phyloP scores from a whole-genome alignment of 108 stramenopile species.

The Pseudonitzschia multistriata region DNA sequence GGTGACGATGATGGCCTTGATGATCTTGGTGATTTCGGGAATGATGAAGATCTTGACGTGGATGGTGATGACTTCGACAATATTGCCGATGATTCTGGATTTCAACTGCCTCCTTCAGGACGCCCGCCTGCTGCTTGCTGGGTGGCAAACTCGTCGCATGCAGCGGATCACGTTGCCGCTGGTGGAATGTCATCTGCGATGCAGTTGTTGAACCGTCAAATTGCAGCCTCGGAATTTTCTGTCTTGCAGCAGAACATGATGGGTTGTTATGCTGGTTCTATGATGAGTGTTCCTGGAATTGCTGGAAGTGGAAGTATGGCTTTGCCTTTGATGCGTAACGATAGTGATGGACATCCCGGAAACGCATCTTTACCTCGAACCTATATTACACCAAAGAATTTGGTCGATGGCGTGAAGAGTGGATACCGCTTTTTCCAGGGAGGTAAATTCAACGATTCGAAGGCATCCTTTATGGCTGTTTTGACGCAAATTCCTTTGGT shows the following conservation, averaged over 20 bases:
- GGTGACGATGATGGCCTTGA: slow-evolving; percentile 73
- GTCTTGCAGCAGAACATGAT: slow-evolving; percentile 79
- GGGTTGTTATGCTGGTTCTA: slow-evolving; percentile 83
- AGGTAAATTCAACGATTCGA: slow-evolving; percentile 93
- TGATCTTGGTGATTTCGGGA: slow-evolving; percentile 68
- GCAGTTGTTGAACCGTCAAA: slow-evolving; percentile 96
- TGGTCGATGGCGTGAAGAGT: slow-evolving; percentile 77
- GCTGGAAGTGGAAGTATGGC: slow-evolving; percentile 74
- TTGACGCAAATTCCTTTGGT: slow-evolving; percentile 87
- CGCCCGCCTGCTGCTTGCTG: slow-evolving; percentile 83
- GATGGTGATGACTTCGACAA: slow-evolving; percentile 63
- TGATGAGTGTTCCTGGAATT: slow-evolving; percentile 85
- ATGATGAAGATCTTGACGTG: slow-evolving; percentile 18
- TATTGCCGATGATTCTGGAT: slow-evolving; percentile 65
- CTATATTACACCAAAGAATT: slow-evolving; percentile 50
- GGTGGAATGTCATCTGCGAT: slow-evolving; percentile 92
- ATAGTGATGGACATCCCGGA: slow-evolving; percentile 73
- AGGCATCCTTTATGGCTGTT: slow-evolving; percentile 71
- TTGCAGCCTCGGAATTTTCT: slow-evolving; percentile 92
- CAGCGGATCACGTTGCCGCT: slow-evolving; percentile 97
- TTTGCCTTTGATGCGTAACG: slow-evolving; percentile 84
- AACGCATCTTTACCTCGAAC: slow-evolving; percentile 80
- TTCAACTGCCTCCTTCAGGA: slow-evolving; percentile 89
- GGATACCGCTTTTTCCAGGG: slow-evolving; percentile 94
- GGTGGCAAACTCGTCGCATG: slow-evolving; percentile 92